Evolutionary conservation across 768 basidiomycete genomes (phyloP), one percentile per base, ranked within the genome.

Genomic region (Nidularia pulvinata): DNA sequence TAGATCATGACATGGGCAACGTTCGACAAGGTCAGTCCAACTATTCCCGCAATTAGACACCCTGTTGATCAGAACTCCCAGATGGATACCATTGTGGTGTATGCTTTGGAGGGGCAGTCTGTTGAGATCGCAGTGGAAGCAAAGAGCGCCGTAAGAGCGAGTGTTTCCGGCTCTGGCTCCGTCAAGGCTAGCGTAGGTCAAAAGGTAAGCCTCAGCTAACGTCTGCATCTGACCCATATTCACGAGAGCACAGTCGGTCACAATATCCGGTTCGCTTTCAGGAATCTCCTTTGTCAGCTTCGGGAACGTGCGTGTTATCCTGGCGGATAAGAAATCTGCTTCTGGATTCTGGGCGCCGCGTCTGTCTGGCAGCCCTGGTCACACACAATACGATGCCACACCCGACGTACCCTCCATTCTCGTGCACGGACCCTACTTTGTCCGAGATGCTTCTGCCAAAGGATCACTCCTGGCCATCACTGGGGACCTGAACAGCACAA

Each of bases 291-390:
- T 83, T n/a, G 68, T 78, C 52, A 61, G 75, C 14, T 71, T 80
- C 50, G 80, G 75, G 0, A 74, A 75, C 33, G 69, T 63, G 5
- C 64, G 86, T 33, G 62, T 89, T 49, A 73, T 88, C 25, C 79
- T 79, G 55, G 78, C 78, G 6, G 87, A 89, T 59, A 74, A 82
- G n/a, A 66, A 69, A 49, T 80, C 82, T 4, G 83, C 84, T 1
- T 77, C 75, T 7, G 79, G 78, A 4, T 82, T 86, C 67, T 89
- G 83, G 78, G 77, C 80, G 1, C 87, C 88, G 1, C 77, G 77
- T 16, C 66, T 89, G 1, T 53, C 60, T 1, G 58, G 39, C 35
- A 57, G 47, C 19, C 58, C 55, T 5, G 61, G 59, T 1, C 59
- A 61, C 46, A 57, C 49, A 2, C 66, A 61, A 46, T 72, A 72